These are phyloP conservation scores for Phytophthora megakarya DNA, from an alignment of 352 stramenopile genomes.

Conservation along the genomic window DNA sequence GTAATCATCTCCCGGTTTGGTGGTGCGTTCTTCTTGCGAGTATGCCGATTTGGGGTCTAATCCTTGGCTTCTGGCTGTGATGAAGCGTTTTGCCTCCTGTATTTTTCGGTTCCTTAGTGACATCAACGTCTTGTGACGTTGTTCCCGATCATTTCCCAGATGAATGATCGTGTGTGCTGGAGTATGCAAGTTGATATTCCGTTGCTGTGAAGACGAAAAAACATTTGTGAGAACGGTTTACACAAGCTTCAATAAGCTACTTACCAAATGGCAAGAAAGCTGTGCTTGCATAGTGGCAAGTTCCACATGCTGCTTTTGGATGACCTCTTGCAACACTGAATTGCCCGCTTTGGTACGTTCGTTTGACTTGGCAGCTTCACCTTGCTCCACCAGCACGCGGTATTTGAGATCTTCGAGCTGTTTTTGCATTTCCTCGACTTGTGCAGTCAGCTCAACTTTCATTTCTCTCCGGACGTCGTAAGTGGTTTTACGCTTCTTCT, in stretches of 20 bases:
- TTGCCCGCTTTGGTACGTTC: conserved; percentile 20
- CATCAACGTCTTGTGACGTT: conserved; percentile 33
- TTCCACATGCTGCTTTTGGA: conserved; percentile 34
- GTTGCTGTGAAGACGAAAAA: conserved; percentile 14
- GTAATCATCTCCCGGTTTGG: conserved; percentile 35
- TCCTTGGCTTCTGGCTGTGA: conserved; percentile 29
- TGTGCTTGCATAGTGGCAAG: conserved; percentile 33
- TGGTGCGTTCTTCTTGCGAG: conserved; percentile 41
- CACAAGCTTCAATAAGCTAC: not conserved
- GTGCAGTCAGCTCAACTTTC: conserved; percentile 29
- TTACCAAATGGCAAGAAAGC: conserved; percentile 23
- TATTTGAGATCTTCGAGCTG: conserved; percentile 46
- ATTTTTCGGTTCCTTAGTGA: conserved; percentile 36
- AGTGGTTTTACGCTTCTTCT: conserved; percentile 39
- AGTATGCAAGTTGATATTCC: conserved; percentile 17
- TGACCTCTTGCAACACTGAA: conserved; percentile 31
- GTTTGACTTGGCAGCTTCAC: conserved; percentile 35
- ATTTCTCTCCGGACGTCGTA: conserved; percentile 42
- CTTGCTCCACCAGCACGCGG: conserved; percentile 34
- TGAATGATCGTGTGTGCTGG: conserved; percentile 27
- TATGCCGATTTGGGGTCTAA: conserved; percentile 26
- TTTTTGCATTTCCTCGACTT: conserved; percentile 38
- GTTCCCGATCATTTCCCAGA: conserved; percentile 26
- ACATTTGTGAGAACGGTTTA: not conserved
- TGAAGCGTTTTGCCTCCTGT: conserved; percentile 34